phyloP scores from a whole-genome alignment of 352 stramenopile genomes.

The Thraustotheca clavata region DNA sequence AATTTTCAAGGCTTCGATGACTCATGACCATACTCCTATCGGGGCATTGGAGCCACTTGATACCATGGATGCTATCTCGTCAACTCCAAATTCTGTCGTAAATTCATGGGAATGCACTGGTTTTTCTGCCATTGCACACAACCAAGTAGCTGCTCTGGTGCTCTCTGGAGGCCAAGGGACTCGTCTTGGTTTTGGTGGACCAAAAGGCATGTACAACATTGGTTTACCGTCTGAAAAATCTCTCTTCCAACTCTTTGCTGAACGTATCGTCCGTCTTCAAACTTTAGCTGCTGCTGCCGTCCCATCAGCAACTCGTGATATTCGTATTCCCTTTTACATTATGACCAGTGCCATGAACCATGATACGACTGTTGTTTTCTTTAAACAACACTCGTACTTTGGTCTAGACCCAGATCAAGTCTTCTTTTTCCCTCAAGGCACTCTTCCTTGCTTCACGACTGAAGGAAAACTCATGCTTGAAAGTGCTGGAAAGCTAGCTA shows the following conservation, averaged over 20 bases:
- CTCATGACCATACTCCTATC: conserved; percentile 14
- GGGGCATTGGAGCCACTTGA: conserved; percentile 51
- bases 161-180: conserved; percentile 95
- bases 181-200: conserved; percentile 91
- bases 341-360: conserved; percentile 98
- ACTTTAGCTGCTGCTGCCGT: conserved; percentile 28
- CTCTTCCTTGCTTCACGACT: conserved; percentile 90
- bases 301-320: neutral
- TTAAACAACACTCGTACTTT: conserved; percentile 87
- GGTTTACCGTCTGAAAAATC: conserved; percentile 86
- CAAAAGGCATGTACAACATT: conserved; percentile 94
- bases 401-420: conserved; percentile 83
- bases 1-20: conserved; percentile 56
- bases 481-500: conserved; percentile 62
- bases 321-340: conserved; percentile 85
- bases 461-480: conserved; percentile 97
- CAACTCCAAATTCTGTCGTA: conserved; percentile 35
- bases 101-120: conserved; percentile 40
- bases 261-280: conserved; percentile 82
- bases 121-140: conserved; percentile 69
- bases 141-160: conserved; percentile 91
- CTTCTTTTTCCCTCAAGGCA: conserved; percentile 95
- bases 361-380: conserved; percentile 86
- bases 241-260: conserved; percentile 92
- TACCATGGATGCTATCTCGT: conserved; percentile 47